Conservation (phyloP, 495 filamentous ascomycete genomes). For the Haplographium delicatum region DNA sequence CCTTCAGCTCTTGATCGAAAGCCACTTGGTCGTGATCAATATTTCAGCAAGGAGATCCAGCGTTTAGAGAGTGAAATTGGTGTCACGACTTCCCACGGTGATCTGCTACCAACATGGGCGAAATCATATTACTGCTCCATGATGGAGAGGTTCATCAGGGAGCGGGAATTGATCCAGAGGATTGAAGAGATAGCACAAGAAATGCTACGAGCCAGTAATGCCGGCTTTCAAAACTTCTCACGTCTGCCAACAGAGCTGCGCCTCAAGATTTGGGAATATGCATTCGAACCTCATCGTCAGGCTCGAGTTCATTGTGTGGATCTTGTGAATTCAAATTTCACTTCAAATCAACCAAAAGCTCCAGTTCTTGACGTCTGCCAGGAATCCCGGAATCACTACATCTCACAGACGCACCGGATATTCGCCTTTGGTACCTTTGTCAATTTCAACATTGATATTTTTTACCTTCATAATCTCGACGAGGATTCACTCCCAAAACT, state of each 20-base stretch:
- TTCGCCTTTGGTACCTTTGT: conserved; percentile 9
- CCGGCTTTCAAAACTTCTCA: neutral
- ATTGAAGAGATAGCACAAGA: neutral
- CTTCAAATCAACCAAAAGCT: conserved; percentile 1
- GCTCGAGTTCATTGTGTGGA: conserved; percentile 1
- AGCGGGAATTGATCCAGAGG: neutral
- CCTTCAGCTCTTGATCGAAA: neutral
- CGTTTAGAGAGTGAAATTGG: neutral
- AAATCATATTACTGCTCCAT: neutral
- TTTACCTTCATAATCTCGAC: neutral
- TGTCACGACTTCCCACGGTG: neutral
- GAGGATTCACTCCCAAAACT: neutral
- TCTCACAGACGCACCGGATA: neutral
- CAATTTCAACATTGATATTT: conserved; percentile 3
- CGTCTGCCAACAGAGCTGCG: conserved; percentile 1
- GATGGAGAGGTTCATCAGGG: neutral
- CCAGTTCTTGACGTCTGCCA: neutral
- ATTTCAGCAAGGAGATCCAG: neutral
- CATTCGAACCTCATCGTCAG: neutral
- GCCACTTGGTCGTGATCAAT: neutral
- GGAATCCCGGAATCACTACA: conserved; percentile 2
- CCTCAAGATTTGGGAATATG: neutral
- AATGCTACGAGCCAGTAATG: too few species aligned
- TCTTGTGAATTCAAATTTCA: neutral
- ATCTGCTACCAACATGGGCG: neutral